phyloP scores from a whole-genome alignment of 208 protist genomes.

The Leishmania amazonensis region DNA sequence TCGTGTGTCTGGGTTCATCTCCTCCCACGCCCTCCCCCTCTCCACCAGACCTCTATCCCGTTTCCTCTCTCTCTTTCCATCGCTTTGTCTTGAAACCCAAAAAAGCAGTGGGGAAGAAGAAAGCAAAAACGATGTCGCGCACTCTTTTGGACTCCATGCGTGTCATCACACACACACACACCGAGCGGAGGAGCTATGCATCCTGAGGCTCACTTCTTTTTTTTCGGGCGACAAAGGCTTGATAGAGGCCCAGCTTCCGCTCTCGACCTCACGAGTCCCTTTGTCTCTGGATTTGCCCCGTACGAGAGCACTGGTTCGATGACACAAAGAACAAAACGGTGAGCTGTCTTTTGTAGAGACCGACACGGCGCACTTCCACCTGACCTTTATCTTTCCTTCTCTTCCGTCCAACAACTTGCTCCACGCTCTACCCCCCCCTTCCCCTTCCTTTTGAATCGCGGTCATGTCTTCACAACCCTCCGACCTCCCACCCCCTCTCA shows the following conservation, averaged over 20 bases:
- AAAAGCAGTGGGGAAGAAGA: background rate
- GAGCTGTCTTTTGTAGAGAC: background rate
- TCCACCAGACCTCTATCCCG: background rate
- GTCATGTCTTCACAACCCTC: background rate
- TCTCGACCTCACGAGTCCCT: background rate
- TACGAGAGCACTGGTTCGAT: background rate
- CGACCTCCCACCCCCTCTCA: too few species aligned
- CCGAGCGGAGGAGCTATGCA: background rate
- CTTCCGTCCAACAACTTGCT: background rate
- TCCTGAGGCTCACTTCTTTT: background rate
- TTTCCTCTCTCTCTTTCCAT: background rate
- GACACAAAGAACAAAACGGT: background rate
- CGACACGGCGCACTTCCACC: background rate
- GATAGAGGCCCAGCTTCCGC: background rate
- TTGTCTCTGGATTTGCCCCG: background rate
- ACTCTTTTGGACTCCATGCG: background rate
- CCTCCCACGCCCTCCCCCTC: background rate
- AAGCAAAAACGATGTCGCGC: too few species aligned
- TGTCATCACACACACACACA: background rate
- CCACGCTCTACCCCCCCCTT: background rate
- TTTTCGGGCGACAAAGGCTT: background rate
- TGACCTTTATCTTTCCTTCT: background rate
- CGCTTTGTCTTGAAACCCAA: background rate
- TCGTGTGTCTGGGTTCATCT: background rate
- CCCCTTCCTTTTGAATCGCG: background rate